Conservation (phyloP, 2,329 filamentous ascomycete genomes). For the Bipolaris oryzae region DNA sequence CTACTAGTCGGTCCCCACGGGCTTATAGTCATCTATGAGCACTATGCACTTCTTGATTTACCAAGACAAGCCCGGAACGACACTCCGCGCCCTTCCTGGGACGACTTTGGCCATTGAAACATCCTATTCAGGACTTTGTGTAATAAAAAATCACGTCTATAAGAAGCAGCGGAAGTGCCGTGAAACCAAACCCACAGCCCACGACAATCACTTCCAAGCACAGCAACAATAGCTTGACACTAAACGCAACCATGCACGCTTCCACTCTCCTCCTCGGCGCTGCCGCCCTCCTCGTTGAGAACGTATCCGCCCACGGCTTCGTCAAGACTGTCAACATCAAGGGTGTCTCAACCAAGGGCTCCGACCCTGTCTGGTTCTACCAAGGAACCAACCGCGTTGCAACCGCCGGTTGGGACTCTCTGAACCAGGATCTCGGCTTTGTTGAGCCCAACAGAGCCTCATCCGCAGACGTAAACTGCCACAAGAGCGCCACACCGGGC, state of each 20-base stretch:
- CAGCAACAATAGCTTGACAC: not conserved
- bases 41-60: conserved; percentile 9
- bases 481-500: conserved; percentile 47
- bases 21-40: conserved; percentile 11
- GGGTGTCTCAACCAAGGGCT: conserved; percentile 34
- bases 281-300: conserved; percentile 28
- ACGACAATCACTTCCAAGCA: not conserved
- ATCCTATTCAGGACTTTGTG: not conserved
- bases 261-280: conserved; percentile 27
- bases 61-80: not conserved
- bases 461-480: conserved; percentile 46
- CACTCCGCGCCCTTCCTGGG: conserved; percentile 2
- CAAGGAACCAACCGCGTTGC: conserved; percentile 26
- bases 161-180: not conserved
- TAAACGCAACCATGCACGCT: conserved; percentile 22
- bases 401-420: conserved; percentile 44
- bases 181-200: not conserved
- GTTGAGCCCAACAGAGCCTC: conserved; percentile 38
- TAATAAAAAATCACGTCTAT: conserved; percentile 3
- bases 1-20: conserved; percentile 1
- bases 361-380: conserved; percentile 45
- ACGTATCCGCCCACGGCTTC: conserved; percentile 39
- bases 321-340: conserved; percentile 34
- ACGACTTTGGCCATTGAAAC: not conserved
- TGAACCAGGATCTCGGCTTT: conserved; percentile 49